phyloP scores from a whole-genome alignment of 2,329 filamentous ascomycete species.

The Stromatinia cepivora region DNA sequence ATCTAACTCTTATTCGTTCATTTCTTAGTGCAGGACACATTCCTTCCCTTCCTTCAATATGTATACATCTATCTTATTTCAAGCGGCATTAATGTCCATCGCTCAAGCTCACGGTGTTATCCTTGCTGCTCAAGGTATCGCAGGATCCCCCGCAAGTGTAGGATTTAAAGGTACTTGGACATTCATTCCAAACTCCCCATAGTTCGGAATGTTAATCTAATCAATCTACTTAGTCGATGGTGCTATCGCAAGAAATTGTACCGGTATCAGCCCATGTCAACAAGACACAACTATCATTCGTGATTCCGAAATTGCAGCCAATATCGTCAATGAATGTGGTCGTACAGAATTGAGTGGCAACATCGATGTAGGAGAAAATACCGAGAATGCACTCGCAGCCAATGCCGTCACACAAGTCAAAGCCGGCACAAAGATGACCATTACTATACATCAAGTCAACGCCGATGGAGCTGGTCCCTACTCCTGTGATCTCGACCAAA shows the following conservation, averaged over 20 bases:
- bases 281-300: constrained; percentile 64
- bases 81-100: constrained; percentile 17
- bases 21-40: constrained; percentile 23
- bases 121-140: constrained; percentile 19
- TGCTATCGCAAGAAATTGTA: constrained; percentile 61
- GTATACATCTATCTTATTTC: constrained; percentile 17
- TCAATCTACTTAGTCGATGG: constrained; percentile 47
- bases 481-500: constrained; percentile 53
- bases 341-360: constrained; percentile 60
- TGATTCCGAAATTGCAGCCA: constrained; percentile 53
- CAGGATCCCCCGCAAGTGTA: constrained; percentile 14
- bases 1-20: constrained; percentile 21
- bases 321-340: constrained; percentile 60
- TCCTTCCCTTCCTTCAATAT: constrained; percentile 15
- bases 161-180: constrained; percentile 14
- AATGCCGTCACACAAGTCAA: constrained; percentile 51
- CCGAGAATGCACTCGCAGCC: constrained; percentile 52
- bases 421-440: constrained; percentile 48
- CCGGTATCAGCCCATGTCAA: constrained; percentile 64
- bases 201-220: background rate
- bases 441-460: constrained; percentile 56
- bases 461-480: constrained; percentile 57
- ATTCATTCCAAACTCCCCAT: background rate
- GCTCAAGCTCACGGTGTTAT: constrained; percentile 19
- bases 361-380: constrained; percentile 61